phyloP scores from a whole-genome alignment of 2,329 filamentous ascomycete genomes.

The Neurospora sp. region DNA sequence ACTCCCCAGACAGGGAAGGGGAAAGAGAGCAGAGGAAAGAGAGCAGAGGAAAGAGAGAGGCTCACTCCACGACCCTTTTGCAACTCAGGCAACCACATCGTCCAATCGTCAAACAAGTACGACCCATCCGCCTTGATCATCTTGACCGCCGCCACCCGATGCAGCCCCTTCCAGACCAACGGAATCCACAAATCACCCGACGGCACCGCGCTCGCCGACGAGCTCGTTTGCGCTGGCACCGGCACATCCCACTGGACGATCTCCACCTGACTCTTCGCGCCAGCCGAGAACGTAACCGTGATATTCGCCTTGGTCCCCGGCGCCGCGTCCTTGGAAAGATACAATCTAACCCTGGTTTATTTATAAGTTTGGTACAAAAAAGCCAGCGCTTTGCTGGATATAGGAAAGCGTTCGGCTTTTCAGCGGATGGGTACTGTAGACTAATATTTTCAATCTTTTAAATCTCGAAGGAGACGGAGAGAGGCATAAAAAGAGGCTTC shows the following conservation, averaged over 20 bases:
- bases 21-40: too few relatives aligned
- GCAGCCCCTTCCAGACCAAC: conserved; percentile 40
- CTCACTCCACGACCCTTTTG: conserved; percentile 35
- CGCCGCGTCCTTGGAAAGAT: conserved; percentile 27
- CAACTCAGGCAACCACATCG: conserved; percentile 39
- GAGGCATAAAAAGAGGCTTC: too few relatives aligned
- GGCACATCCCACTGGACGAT: conserved; percentile 45
- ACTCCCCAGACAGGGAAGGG: too few relatives aligned
- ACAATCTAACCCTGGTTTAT: too few relatives aligned
- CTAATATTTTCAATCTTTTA: too few relatives aligned
- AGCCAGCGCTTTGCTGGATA: too few relatives aligned
- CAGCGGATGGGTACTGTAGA: too few relatives aligned
- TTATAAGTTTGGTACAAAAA: too few relatives aligned
- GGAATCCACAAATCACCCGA: conserved; percentile 36
- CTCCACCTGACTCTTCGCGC: conserved; percentile 35
- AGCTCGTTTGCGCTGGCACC: conserved; percentile 16
- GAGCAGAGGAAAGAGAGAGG: not conserved
- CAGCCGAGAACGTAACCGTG: conserved; percentile 42
- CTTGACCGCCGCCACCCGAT: conserved; percentile 40
- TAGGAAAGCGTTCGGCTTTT: too few relatives aligned
- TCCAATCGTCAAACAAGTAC: conserved; percentile 48
- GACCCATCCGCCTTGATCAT: conserved; percentile 37
- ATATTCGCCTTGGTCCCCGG: conserved; percentile 40
- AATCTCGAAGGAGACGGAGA: too few relatives aligned
- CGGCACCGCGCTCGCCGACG: conserved; percentile 4